Conservation (phyloP, 2,329 filamentous ascomycete species). For the Lachnum nothofagi region DNA sequence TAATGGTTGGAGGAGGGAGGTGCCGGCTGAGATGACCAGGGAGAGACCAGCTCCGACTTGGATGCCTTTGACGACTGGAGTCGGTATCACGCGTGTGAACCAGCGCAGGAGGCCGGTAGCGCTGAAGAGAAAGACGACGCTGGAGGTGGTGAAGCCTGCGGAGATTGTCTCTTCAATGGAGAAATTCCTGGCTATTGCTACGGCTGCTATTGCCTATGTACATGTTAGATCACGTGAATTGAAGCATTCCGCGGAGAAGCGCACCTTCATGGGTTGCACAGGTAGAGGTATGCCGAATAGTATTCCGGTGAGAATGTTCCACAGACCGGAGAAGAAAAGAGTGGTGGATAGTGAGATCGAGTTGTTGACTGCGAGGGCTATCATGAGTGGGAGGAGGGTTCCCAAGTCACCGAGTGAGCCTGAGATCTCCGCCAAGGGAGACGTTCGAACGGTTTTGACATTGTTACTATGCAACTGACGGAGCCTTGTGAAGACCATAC, state of each 20-base stretch:
- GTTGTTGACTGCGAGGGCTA: conserved; percentile 71
- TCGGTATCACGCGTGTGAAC: conserved; percentile 63
- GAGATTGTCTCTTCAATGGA: conserved; percentile 69
- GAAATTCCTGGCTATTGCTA: conserved; percentile 69
- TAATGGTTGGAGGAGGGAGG: conserved; percentile 61
- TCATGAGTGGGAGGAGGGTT: conserved; percentile 82
- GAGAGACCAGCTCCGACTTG: conserved; percentile 87
- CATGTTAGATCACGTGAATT: conserved; percentile 29
- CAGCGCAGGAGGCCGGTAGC: conserved; percentile 71
- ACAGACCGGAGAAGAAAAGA: conserved; percentile 80
- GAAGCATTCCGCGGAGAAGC: neutral
- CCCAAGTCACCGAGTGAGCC: conserved; percentile 85
- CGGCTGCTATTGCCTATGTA: conserved; percentile 77
- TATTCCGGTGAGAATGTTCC: conserved; percentile 77
- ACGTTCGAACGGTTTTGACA: conserved; percentile 47
- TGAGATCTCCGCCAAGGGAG: conserved; percentile 71
- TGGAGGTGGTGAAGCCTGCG: conserved; percentile 74
- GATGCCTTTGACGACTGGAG: conserved; percentile 89
- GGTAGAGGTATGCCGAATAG: conserved; percentile 85
- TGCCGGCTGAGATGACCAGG: conserved; percentile 72
- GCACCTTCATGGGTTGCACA: conserved; percentile 77
- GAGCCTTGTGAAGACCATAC: conserved; percentile 23
- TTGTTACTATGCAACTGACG: conserved; percentile 41
- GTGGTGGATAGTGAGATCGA: conserved; percentile 80
- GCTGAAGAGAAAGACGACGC: conserved; percentile 70